These are phyloP conservation scores for Didymella pomorum DNA, from an alignment of 2,329 filamentous ascomycete genomes.

Conservation along the genomic window DNA sequence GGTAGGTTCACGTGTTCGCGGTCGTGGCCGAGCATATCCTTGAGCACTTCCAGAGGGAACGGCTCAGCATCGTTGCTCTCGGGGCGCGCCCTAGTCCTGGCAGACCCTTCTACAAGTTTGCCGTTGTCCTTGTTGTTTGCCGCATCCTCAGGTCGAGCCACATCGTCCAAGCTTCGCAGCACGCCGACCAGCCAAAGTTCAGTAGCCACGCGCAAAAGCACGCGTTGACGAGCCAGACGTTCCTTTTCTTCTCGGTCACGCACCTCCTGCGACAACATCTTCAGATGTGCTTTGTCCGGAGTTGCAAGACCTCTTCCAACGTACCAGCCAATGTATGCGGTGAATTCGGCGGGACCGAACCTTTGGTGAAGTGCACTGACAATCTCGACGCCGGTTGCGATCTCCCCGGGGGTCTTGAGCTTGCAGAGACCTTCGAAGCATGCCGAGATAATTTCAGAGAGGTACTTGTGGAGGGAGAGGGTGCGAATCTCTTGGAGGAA, in stretches of 20 bases:
- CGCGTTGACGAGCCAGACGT: conserved; percentile 81
- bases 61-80: conserved; percentile 80
- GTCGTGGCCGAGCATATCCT: conserved; percentile 93
- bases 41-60: conserved; percentile 96
- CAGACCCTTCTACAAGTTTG: conserved; percentile 62
- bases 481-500: conserved; percentile 91
- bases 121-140: conserved; percentile 65
- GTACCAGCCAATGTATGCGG: conserved; percentile 89
- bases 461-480: conserved; percentile 92
- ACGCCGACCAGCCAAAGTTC: conserved; percentile 95
- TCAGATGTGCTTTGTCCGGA: conserved; percentile 84
- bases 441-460: conserved; percentile 95
- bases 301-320: conserved; percentile 90
- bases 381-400: conserved; percentile 90
- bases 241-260: conserved; percentile 97
- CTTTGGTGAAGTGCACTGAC: conserved; percentile 95
- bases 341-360: conserved; percentile 90
- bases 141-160: conserved; percentile 70
- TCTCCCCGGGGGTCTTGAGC: conserved; percentile 89
- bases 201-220: conserved; percentile 87
- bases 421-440: conserved; percentile 94
- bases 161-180: conserved; percentile 79
- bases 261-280: conserved; percentile 78
- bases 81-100: conserved; percentile 68
- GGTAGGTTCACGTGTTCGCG: conserved; percentile 91